Percentiles rank a stretch among this genome's conserved stretches.
Evolutionary conservation across 805 yeast genomes (phyloP).

Genomic region (Candida andamanensis): DNA sequence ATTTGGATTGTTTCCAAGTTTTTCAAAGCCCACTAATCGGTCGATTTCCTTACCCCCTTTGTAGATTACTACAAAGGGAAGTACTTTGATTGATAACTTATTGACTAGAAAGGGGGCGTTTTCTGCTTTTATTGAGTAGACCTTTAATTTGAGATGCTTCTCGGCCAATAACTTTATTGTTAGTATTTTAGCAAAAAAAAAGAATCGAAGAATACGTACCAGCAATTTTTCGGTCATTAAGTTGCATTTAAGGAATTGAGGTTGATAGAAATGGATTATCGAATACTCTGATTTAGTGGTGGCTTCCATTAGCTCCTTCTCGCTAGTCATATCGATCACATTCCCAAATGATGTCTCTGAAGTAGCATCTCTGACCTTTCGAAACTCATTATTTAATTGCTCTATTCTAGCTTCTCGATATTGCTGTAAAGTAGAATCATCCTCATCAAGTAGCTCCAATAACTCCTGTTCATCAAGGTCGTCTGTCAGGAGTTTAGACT

Average conservation of each 20-base stretch:
- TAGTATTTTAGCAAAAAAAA: slow-evolving; percentile 7
- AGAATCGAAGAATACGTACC: slow-evolving; percentile 7
- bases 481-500: slow-evolving; percentile 25
- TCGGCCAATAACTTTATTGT: slow-evolving; percentile 38
- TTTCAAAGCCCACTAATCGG: slow-evolving; percentile 66
- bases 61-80: slow-evolving; percentile 68
- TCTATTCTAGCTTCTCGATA: slow-evolving; percentile 64
- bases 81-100: slow-evolving; percentile 55
- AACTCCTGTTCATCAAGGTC: slow-evolving; percentile 35
- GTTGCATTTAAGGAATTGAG: slow-evolving; percentile 55
- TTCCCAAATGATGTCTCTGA: slow-evolving; percentile 27
- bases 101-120: slow-evolving; percentile 69
- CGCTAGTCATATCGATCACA: slow-evolving; percentile 40
- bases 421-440: slow-evolving; percentile 36
- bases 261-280: slow-evolving; percentile 62
- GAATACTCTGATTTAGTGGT: slow-evolving; percentile 40
- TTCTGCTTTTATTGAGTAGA: slow-evolving; percentile 53
- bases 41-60: slow-evolving; percentile 53
- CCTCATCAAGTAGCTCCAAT: slow-evolving; percentile 49
- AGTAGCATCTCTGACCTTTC: slow-evolving; percentile 22
- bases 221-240: slow-evolving; percentile 46
- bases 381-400: slow-evolving; percentile 45
- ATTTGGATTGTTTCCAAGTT: slow-evolving; percentile 43
- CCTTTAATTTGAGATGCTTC: slow-evolving; percentile 51
- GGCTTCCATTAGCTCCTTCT: slow-evolving; percentile 50